These are phyloP conservation scores for Ophiostoma tasmaniense DNA, from an alignment of 2,329 filamentous ascomycete genomes.

Conservation along the genomic window DNA sequence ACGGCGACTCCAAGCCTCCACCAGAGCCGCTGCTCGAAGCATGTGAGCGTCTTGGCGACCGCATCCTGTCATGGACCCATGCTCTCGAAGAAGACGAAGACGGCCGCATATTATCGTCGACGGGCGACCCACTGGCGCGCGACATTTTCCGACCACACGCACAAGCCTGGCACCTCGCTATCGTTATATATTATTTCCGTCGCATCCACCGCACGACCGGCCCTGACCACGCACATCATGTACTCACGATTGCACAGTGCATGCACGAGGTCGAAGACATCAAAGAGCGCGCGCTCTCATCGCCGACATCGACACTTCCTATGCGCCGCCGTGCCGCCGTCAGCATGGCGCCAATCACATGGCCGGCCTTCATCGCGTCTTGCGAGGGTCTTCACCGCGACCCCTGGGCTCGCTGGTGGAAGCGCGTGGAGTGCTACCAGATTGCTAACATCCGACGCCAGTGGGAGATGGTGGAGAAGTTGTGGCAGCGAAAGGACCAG, in stretches of 20 bases:
- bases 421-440: conserved; percentile 8
- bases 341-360: conserved; percentile 14
- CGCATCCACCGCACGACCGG: conserved; percentile 1
- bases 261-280: conserved; percentile 13
- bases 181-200: conserved; percentile 9
- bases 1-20: neutral
- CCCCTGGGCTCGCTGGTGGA: conserved; percentile 11
- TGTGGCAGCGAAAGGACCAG: conserved; percentile 36
- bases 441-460: conserved; percentile 49
- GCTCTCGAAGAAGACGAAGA: conserved; percentile 3
- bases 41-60: conserved; percentile 9
- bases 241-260: neutral
- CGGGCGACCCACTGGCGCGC: neutral
- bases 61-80: conserved; percentile 5
- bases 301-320: neutral
- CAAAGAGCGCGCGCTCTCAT: conserved; percentile 7
- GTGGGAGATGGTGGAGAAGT: conserved; percentile 52
- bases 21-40: conserved; percentile 3
- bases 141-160: neutral
- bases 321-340: neutral
- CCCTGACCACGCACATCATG: neutral
- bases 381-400: conserved; percentile 8
- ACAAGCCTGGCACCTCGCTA: conserved; percentile 11
- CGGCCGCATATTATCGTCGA: neutral
- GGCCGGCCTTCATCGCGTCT: conserved; percentile 15